Evolutionary conservation across 495 filamentous ascomycete genomes (phyloP), one percentile per base, ranked within the genome.

Genomic region (Penicillium riverlandense): DNA sequence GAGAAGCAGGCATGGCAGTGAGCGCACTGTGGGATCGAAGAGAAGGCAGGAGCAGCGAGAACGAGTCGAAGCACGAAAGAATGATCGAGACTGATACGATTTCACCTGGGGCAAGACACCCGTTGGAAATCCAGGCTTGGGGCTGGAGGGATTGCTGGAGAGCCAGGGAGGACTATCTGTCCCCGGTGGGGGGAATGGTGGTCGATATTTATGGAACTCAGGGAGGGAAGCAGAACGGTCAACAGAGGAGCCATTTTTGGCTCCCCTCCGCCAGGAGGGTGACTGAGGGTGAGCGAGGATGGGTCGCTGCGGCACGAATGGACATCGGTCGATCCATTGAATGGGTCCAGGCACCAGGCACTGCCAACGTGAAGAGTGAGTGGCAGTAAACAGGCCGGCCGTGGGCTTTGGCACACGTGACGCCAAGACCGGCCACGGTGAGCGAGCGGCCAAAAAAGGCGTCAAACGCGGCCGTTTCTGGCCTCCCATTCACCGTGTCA

Each of bases 401-500:
- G n/a, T n/a, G n/a, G n/a, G n/a, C n/a, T n/a, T n/a, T n/a, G n/a
- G n/a, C n/a, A n/a, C n/a, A n/a, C n/a, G n/a, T n/a, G n/a, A n/a
- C n/a, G n/a, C n/a, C n/a, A n/a, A n/a, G n/a, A n/a, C n/a, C n/a
- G n/a, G n/a, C n/a, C n/a, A n/a, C n/a, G n/a, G n/a, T n/a, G n/a
- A n/a, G n/a, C n/a, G n/a, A n/a, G n/a, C n/a, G n/a, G n/a, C n/a
- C n/a, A n/a, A n/a, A n/a, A n/a, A n/a, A n/a, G 43, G 50, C 50
- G 29, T 43, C 50, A 36, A 16, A 46, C 15, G 43, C 30, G 36
- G 50, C 50, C 50, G 28, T 49, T 54, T 54, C 43, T 46, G 43
- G 50, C 50, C 46, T 42, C 39, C 47, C 39, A 44, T 43, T 54
- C 41, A 54, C 50, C 50, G 43, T 54, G 16, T 45, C 47, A 52